These are phyloP conservation scores for Podila horticola DNA, from an alignment of 192 early-diverging fungal genomes.

Conservation along the genomic window DNA sequence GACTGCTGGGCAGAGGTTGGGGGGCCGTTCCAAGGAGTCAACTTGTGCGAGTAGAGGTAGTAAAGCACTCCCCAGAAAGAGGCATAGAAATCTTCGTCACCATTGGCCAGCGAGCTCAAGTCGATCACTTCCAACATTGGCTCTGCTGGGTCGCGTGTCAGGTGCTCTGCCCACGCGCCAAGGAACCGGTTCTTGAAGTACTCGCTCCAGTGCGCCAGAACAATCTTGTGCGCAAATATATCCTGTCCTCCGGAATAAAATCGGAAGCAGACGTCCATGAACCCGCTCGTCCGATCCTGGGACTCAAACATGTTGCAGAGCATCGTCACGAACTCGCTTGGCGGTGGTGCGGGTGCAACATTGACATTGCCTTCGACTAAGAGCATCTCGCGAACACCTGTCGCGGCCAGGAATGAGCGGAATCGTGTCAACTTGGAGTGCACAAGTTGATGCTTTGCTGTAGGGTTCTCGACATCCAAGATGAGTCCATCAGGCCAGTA, in stretches of 20 bases:
- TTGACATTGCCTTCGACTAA: neutral
- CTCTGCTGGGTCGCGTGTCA: neutral
- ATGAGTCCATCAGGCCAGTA: constrained; percentile 15
- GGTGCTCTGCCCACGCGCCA: constrained; percentile 2
- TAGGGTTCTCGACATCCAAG: constrained; percentile 26
- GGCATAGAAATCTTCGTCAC: neutral
- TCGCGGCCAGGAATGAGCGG: constrained; percentile 9
- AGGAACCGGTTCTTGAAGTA: constrained; percentile 8
- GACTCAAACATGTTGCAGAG: constrained; percentile 11
- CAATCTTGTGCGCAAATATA: constrained; percentile 29
- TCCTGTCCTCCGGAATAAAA: neutral
- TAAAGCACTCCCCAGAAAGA: constrained; percentile 19
- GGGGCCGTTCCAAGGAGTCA: constrained; percentile 9
- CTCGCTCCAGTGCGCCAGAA: constrained; percentile 13
- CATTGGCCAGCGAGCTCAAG: neutral
- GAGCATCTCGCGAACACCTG: constrained; percentile 14
- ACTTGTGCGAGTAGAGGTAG: constrained; percentile 12
- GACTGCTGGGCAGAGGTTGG: neutral
- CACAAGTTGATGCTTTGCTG: neutral
- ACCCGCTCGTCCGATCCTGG: constrained; percentile 14
- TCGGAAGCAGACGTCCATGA: constrained; percentile 32
- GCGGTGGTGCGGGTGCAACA: neutral
- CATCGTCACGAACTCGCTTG: constrained; percentile 1
- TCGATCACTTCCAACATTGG: constrained; percentile 16
- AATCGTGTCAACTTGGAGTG: neutral